phyloP scores from a whole-genome alignment of 805 yeast species.

The Candida incommunis region DNA sequence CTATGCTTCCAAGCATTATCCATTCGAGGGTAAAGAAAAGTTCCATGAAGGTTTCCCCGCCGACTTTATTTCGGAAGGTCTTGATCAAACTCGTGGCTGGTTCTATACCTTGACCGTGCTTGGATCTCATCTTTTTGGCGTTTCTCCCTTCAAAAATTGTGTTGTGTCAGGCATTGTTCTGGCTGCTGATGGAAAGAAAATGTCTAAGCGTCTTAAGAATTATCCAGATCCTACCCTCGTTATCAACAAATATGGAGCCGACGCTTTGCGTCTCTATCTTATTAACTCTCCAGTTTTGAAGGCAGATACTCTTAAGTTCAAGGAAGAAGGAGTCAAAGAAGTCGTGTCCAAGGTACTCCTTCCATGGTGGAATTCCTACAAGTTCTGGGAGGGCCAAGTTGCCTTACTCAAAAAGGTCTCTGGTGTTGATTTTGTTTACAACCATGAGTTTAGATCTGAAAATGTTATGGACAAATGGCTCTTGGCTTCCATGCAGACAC shows the following conservation, averaged over 20 bases:
- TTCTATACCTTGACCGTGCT: constrained; percentile 91
- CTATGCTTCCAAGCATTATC: constrained; percentile 91
- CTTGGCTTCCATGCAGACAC: constrained; percentile 87
- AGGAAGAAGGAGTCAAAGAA: constrained; percentile 98
- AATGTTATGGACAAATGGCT: constrained; percentile 98
- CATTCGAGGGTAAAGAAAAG: constrained; percentile 69
- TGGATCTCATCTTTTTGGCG: constrained; percentile 86
- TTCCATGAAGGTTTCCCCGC: constrained; percentile 82
- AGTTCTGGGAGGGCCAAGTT: constrained; percentile 91
- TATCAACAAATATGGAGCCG: constrained; percentile 88
- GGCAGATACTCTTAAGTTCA: constrained; percentile 92
- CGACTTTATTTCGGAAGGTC: constrained; percentile 94
- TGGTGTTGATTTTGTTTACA: constrained; percentile 56
- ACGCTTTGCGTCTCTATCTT: constrained; percentile 87
- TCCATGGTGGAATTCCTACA: constrained; percentile 98
- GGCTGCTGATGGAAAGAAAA: constrained; percentile 97
- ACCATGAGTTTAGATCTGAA: constrained; percentile 46
- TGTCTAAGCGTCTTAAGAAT: constrained; percentile 96
- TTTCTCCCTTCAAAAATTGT: constrained; percentile 89
- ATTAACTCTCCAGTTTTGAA: constrained; percentile 95
- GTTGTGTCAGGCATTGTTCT: constrained; percentile 93
- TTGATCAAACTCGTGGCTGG: constrained; percentile 99
- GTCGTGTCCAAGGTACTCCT: constrained; percentile 88
- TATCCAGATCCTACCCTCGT: constrained; percentile 89
- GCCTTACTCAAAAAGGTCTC: constrained; percentile 68